Conservation (phyloP, 1,139 yeast species). For the Scheffersomyces illinoinensis region DNA sequence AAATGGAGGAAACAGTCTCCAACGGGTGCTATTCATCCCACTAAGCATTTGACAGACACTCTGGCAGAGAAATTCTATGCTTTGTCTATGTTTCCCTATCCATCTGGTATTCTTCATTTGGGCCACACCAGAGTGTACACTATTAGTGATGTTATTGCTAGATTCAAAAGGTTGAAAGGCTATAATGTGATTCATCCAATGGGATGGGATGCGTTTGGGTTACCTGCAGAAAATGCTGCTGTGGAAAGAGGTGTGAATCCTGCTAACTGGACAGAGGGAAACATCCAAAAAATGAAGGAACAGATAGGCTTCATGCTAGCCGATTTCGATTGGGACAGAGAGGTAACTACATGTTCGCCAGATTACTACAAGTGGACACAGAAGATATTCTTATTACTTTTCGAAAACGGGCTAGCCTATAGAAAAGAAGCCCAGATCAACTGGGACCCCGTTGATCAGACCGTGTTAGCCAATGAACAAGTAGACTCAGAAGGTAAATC, state of each 20-base stretch:
- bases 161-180: constrained; percentile 78
- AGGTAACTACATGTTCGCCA: constrained; percentile 82
- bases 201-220: constrained; percentile 99
- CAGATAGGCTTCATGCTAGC: constrained; percentile 80
- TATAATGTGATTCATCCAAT: constrained; percentile 85
- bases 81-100: constrained; percentile 92
- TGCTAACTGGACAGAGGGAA: constrained; percentile 74
- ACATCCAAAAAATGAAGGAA: constrained; percentile 77
- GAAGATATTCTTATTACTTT: constrained; percentile 70
- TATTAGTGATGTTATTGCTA: constrained; percentile 78
- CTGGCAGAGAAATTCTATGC: constrained; percentile 56
- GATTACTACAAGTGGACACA: constrained; percentile 94
- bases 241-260: constrained; percentile 82
- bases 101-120: constrained; percentile 88
- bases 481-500: constrained; percentile 88
- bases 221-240: constrained; percentile 98
- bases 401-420: constrained; percentile 79
- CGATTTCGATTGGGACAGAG: constrained; percentile 93
- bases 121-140: constrained; percentile 94
- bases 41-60: constrained; percentile 26
- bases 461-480: constrained; percentile 95
- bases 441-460: constrained; percentile 96
- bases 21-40: constrained; percentile 45
- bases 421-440: constrained; percentile 85
- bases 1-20: constrained; percentile 50